Evolutionary conservation across 192 early-diverging fungal species (phyloP).

Genomic region (Lobosporangium transversale): DNA sequence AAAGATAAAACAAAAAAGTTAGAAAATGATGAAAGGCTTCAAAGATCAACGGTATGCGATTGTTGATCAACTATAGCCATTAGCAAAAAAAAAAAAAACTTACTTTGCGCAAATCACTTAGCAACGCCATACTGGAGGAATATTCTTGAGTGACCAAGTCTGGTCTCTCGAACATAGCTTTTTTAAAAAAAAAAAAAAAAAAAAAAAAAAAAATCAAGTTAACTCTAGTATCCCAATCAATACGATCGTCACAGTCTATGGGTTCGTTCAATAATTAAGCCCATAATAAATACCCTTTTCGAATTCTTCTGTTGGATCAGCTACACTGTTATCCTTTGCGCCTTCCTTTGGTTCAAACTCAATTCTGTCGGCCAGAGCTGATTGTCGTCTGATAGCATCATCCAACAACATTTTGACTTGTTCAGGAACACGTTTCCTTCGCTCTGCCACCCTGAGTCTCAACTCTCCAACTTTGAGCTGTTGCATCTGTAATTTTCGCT

Average conservation of each 20-base stretch:
- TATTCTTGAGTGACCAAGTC: slow-evolving; percentile 43
- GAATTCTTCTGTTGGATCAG: not conserved
- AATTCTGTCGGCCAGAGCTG: slow-evolving; percentile 45
- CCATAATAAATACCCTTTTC: slow-evolving; percentile 7
- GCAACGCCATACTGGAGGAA: slow-evolving; percentile 20
- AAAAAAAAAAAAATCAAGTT: too few relatives aligned
- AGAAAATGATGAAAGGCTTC: not conserved
- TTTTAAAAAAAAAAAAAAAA: not conserved
- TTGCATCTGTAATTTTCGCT: slow-evolving; percentile 29
- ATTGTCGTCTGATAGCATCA: slow-evolving; percentile 52
- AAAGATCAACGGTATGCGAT: too few relatives aligned
- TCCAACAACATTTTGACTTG: slow-evolving; percentile 55
- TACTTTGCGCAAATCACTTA: slow-evolving; percentile 42
- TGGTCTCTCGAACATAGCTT: slow-evolving; percentile 13
- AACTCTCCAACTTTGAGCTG: slow-evolving; percentile 46
- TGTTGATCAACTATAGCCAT: not conserved
- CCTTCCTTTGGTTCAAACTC: slow-evolving; percentile 39
- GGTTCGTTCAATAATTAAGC: too few relatives aligned
- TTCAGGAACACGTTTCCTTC: slow-evolving; percentile 54
- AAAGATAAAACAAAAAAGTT: not conserved
- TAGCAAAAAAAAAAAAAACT: not conserved
- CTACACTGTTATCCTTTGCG: slow-evolving; percentile 12
- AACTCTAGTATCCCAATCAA: not conserved
- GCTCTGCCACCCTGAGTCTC: slow-evolving; percentile 47
- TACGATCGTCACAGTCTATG: not conserved